Base-by-base conservation (phyloP, 2,329 filamentous ascomycete species). In the Cladosporium sp. region DNA sequence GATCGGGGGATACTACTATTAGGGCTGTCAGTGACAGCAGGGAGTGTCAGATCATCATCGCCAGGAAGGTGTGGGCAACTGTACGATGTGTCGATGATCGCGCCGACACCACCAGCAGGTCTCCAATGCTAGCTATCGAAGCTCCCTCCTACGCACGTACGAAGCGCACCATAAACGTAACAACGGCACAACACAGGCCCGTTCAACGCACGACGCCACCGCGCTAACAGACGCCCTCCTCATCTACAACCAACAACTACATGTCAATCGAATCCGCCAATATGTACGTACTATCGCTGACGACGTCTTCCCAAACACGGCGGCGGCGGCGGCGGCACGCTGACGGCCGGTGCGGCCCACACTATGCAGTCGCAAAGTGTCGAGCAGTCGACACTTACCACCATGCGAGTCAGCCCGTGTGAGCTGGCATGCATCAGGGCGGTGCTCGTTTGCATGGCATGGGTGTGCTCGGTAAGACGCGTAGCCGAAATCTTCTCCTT, bases 271-370 rank as follows among this genome's bases (percentile, higher is more conserved):
- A 32, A 48, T 48, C 24, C 19, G 25, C 45, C 34, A 24, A 45
- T 45, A 32, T 32, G 28, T 32, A 32, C 28, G 28, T 32, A 25
- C 42, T 45, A 45, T 45, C 49, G 49, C 35, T 52, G 49, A 35
- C 49, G 49, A 45, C 22, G 25, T 37, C 15, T 39, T 24, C 24
- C 22, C 50, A 44, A 53, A 40, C 17, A 24, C 50, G 36, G 50
- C 28, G 28, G 28, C 28, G 28, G 19, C 50, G 37, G 28, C 28
- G 28, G 19, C 50, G 37, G 50, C 50, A 19, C 50, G 50, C 50
- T 44, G 36, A 53, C 50, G 50, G 50, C 50, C 50, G 50, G 50
- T 53, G 50, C 49, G 49, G 49, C 32, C 49, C 49, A 52, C 49
- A 32, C 28, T n/a, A 39, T 39, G 17, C 35, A 25, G 34, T 39